These are phyloP conservation scores for Penicillium occitanis DNA, from an alignment of 2,329 filamentous ascomycete species.

Conservation along the genomic window DNA sequence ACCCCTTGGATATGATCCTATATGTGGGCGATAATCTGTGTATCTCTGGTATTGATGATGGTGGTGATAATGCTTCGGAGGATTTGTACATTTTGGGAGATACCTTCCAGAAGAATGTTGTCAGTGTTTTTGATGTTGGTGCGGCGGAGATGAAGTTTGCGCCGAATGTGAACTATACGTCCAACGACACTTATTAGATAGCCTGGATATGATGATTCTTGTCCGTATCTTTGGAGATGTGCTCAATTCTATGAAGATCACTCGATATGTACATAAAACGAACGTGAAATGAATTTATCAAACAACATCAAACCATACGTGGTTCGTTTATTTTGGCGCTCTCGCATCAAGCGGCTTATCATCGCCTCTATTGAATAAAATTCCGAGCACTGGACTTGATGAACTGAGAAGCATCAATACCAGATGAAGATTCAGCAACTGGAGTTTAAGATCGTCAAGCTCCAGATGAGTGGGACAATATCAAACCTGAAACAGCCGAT, in stretches of 20 bases:
- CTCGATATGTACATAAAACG: background rate
- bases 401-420: background rate
- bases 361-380: background rate
- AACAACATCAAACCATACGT: background rate
- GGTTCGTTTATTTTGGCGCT: background rate
- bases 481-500: background rate
- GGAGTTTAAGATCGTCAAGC: background rate
- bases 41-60: slow-evolving; percentile 31
- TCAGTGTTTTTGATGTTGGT: slow-evolving; percentile 54
- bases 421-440: background rate
- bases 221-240: background rate
- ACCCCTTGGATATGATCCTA: slow-evolving; percentile 34
- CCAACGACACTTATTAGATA: slow-evolving; percentile 23
- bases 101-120: slow-evolving; percentile 52
- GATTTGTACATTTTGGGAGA: slow-evolving; percentile 46
- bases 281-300: background rate
- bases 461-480: background rate
- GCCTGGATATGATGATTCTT: background rate
- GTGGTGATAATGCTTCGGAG: slow-evolving; percentile 30
- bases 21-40: slow-evolving; percentile 25
- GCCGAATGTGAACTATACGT: slow-evolving; percentile 21
- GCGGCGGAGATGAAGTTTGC: slow-evolving; percentile 51
- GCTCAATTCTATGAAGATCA: background rate
- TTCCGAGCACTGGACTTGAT: background rate
- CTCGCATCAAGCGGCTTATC: background rate